Evolutionary conservation across 352 stramenopile species (phyloP), one percentile per base, ranked within the genome.

Genomic region (Phytophthora sp.): DNA sequence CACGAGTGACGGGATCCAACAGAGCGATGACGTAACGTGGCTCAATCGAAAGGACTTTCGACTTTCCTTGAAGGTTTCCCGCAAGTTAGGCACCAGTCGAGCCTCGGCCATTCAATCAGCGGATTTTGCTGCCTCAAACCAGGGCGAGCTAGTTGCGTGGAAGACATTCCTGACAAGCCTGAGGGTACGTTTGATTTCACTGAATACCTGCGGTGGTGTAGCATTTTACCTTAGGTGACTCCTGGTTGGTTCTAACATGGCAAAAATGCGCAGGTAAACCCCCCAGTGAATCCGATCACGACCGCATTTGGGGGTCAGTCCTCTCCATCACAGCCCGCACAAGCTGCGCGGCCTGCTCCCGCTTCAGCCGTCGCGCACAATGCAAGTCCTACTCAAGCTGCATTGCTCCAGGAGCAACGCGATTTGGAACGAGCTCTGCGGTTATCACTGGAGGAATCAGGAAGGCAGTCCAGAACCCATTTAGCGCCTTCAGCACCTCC

Each of bases 41-140:
- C 81, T 94, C 21, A 80, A 82, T 24, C 77, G 80, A 15, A 84
- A 82, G 34, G 80, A 92, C 13, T 87, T 84, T 45, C 82, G 82
- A 1, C 79, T 92, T 23, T 79, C 83, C 5, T 59, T 94, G 15
- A 81, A 73, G 26, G 83, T 71, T 15, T 87, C 76, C 32, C 75
- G 58, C 12, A 94, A 94, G 58, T 64, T 76, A 8, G 84, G 71
- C 1, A 88, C 88, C 30, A 90, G 79, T 50, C 79, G 74, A 37
- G 69, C 77, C 2, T 88, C 81, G n/a, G 72, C 85, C 9, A 65
- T 82, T n/a, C 74, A 89, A 41, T 60, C 63, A 5, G 80, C 82
- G 20, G 82, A 92, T 21, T 91, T 94, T 45, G 86, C 86, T 39
- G 76, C 82, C 5, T 69, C 54, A 2, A 91, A 64, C 35, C 72